Evolutionary conservation across 768 basidiomycete species (phyloP).

Genomic region (Cytidiella melzeri): DNA sequence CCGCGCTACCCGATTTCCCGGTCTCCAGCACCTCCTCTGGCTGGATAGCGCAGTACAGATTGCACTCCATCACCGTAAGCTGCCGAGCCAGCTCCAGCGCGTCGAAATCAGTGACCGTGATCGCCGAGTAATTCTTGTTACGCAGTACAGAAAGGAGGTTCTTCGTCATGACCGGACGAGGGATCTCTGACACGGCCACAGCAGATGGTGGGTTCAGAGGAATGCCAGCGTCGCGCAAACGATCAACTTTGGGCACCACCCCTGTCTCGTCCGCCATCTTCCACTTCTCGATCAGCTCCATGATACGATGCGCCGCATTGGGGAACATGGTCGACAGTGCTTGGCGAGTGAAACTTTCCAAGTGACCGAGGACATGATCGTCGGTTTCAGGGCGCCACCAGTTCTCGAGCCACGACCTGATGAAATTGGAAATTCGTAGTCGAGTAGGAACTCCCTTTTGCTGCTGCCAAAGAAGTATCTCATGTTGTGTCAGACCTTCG

Average conservation of each 20-base stretch:
- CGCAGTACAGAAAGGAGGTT: slow-evolving; percentile 62
- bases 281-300: slow-evolving; percentile 51
- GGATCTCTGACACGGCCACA: slow-evolving; percentile 56
- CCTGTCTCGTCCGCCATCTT: slow-evolving; percentile 33
- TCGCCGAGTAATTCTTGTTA: slow-evolving; percentile 52
- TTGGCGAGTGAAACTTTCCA: slow-evolving; percentile 57
- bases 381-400: slow-evolving; percentile 84
- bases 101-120: slow-evolving; percentile 88
- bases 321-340: slow-evolving; percentile 59
- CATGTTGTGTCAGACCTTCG: slow-evolving; percentile 46
- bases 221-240: slow-evolving; percentile 71
- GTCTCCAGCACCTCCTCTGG: slow-evolving; percentile 87
- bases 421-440: slow-evolving; percentile 83
- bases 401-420: slow-evolving; percentile 90
- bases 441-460: slow-evolving; percentile 87
- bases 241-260: slow-evolving; percentile 54
- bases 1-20: slow-evolving; percentile 58
- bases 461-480: slow-evolving; percentile 74
- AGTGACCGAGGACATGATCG: slow-evolving; percentile 48
- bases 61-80: slow-evolving; percentile 89
- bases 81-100: slow-evolving; percentile 89
- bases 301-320: slow-evolving; percentile 63
- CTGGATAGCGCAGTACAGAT: slow-evolving; percentile 77
- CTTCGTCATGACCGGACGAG: slow-evolving; percentile 84
- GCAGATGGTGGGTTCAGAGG: slow-evolving; percentile 56